Evolutionary conservation across 805 yeast genomes (phyloP).

Genomic region (Hanseniaspora vineae): DNA sequence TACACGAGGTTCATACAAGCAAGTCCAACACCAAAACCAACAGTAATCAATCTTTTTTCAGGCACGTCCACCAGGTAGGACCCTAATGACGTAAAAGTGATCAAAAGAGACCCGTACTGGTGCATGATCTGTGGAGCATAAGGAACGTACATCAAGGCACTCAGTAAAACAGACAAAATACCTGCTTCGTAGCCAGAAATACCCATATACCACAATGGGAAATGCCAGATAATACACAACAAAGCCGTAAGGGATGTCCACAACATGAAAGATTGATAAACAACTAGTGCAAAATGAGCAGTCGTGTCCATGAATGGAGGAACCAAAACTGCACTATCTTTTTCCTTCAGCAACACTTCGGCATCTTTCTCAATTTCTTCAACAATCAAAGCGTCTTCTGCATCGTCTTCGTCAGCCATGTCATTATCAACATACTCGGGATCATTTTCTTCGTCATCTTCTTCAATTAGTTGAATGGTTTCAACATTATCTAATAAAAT

Average conservation of each 20-base stretch:
- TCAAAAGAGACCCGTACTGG: constrained; percentile 25
- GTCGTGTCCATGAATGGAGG: constrained; percentile 6
- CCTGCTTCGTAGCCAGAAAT: constrained; percentile 86
- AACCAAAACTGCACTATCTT: neutral
- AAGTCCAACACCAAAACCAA: constrained; percentile 55
- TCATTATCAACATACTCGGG: neutral
- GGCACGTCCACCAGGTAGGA: constrained; percentile 62
- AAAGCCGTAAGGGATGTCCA: constrained; percentile 80
- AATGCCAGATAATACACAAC: constrained; percentile 86
- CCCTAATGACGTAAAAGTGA: constrained; percentile 52
- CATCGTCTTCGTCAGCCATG: neutral
- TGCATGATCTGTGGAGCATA: constrained; percentile 17
- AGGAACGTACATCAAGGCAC: constrained; percentile 40
- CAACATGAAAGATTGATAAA: constrained; percentile 60
- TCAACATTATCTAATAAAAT: too few species aligned
- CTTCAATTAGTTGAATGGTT: neutral
- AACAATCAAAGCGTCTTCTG: constrained; percentile 12
- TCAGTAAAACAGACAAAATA: constrained; percentile 43
- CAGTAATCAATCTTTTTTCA: constrained; percentile 48
- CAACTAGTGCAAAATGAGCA: constrained; percentile 26
- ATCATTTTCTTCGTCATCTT: neutral
- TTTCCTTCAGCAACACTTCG: neutral
- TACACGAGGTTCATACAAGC: constrained; percentile 45
- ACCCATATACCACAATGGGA: constrained; percentile 97
- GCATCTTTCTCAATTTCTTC: constrained; percentile 1